A percentile compares a stretch with the other conserved stretches of the same genome.
Evolutionary conservation across 768 basidiomycete genomes (phyloP).

Genomic region (Lactifluus subvellereus): DNA sequence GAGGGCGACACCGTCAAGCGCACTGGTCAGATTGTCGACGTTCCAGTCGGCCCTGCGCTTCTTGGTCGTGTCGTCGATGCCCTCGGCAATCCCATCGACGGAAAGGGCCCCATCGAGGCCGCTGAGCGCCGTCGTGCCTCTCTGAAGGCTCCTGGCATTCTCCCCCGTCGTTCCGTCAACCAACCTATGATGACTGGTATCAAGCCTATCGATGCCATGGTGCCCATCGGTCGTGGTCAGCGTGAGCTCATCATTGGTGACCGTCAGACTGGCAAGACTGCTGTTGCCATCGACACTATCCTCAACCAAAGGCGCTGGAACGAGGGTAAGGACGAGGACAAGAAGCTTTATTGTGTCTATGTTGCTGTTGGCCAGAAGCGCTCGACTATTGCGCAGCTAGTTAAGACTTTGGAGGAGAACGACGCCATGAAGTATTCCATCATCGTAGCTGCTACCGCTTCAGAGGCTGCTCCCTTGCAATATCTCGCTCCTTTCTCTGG

Average conservation of each 20-base stretch:
- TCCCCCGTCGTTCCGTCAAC: slow-evolving; percentile 98
- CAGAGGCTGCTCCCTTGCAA: slow-evolving; percentile 97
- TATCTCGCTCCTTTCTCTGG: slow-evolving; percentile 99
- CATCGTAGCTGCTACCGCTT: slow-evolving; percentile 98
- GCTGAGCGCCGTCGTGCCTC: slow-evolving; percentile 95
- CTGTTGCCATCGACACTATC: slow-evolving; percentile 99
- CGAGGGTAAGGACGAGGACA: slow-evolving; percentile 90
- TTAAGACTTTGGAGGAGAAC: slow-evolving; percentile 99
- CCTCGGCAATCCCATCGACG: slow-evolving; percentile 99
- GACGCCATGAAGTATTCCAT: slow-evolving; percentile 99
- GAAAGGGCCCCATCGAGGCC: slow-evolving; percentile 95
- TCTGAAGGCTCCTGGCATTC: slow-evolving; percentile 97
- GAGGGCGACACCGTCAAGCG: slow-evolving; percentile 99
- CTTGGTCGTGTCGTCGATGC: slow-evolving; percentile 99
- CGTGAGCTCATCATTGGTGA: slow-evolving; percentile 99
- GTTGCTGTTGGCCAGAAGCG: slow-evolving; percentile 99
- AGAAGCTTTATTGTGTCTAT: slow-evolving; percentile 99
- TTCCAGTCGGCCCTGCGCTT: slow-evolving; percentile 94
- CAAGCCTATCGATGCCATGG: slow-evolving; percentile 99
- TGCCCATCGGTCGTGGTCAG: slow-evolving; percentile 99
- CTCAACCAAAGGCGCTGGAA: slow-evolving; percentile 99
- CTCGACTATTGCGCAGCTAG: slow-evolving; percentile 98
- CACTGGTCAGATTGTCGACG: slow-evolving; percentile 99
- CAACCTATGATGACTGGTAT: slow-evolving; percentile 99
- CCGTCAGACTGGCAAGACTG: slow-evolving; percentile 99